Evolutionary conservation across 2,329 filamentous ascomycete species (phyloP).

Genomic region (Paecilomyces variotii): DNA sequence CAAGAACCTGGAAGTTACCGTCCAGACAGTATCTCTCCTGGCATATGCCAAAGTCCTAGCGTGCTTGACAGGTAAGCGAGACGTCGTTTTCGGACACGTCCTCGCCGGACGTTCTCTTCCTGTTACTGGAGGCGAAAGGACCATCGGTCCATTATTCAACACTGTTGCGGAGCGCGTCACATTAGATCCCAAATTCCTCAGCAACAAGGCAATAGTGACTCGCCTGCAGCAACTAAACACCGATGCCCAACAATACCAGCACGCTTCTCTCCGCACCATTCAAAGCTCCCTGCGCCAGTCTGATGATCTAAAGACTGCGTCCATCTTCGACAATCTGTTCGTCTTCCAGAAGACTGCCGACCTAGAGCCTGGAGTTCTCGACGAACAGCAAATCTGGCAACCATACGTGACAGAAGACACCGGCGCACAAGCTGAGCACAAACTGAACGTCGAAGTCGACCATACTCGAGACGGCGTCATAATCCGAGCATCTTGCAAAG

Average conservation of each 20-base stretch:
- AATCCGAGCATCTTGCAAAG: constrained; percentile 14
- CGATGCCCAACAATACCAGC: constrained; percentile 40
- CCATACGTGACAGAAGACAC: constrained; percentile 13
- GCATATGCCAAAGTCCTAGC: constrained; percentile 24
- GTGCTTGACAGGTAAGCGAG: constrained; percentile 18
- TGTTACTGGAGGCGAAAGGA: constrained; percentile 37
- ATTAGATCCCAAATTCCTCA: constrained; percentile 31
- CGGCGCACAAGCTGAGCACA: constrained; percentile 19
- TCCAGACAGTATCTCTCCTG: constrained; percentile 21
- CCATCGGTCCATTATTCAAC: constrained; percentile 50
- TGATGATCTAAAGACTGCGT: constrained; percentile 19
- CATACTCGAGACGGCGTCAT: constrained; percentile 14
- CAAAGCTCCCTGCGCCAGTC: constrained; percentile 37
- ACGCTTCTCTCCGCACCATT: constrained; percentile 44
- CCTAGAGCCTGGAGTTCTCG: constrained; percentile 4
- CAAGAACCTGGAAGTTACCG: constrained; percentile 20
- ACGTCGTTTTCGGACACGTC: constrained; percentile 42
- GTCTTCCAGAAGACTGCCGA: constrained; percentile 40
- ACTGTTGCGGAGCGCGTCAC: constrained; percentile 41
- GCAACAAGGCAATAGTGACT: constrained; percentile 27
- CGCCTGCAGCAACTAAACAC: constrained; percentile 39
- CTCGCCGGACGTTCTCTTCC: constrained; percentile 45
- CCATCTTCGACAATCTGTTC: constrained; percentile 44
- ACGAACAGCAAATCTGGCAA: constrained; percentile 16
- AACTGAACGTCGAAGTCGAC: constrained; percentile 23